phyloP scores from a whole-genome alignment of 2,329 filamentous ascomycete species.

The Ophiostoma fasciatum region DNA sequence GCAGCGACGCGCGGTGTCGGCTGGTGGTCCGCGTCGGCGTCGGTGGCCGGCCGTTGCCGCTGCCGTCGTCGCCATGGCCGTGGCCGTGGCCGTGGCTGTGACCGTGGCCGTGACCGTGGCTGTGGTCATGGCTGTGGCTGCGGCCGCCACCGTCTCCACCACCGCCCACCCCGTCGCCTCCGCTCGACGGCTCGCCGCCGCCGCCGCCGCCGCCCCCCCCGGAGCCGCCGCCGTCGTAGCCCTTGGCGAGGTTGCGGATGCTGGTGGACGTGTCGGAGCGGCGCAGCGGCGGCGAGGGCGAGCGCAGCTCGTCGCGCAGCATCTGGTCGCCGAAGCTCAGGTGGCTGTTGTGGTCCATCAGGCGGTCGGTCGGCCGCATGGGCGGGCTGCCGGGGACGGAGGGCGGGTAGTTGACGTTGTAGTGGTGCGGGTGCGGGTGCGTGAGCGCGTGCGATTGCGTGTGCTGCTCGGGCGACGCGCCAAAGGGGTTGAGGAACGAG shows the following conservation, averaged over 20 bases:
- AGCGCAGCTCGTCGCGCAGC: conserved; percentile 47
- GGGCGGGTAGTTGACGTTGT: conserved; percentile 54
- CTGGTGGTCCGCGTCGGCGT: too few relatives aligned
- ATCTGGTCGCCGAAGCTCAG: conserved; percentile 55
- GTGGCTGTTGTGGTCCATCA: conserved; percentile 34
- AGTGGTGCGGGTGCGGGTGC: conserved; percentile 28
- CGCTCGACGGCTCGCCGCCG: neutral
- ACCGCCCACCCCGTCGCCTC: too few relatives aligned
- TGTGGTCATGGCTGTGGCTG: neutral
- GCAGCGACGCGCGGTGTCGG: too few relatives aligned
- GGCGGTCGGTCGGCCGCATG: conserved; percentile 30
- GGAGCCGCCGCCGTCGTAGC: neutral
- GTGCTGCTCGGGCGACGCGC: conserved; percentile 2
- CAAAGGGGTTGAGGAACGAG: conserved; percentile 17
- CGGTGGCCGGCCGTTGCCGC: conserved; percentile 11
- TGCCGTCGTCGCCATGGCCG: conserved; percentile 10
- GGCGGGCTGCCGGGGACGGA: conserved; percentile 49
- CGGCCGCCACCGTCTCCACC: neutral
- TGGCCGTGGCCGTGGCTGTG: too few relatives aligned
- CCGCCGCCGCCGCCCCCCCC: too few relatives aligned
- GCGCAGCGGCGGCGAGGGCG: neutral
- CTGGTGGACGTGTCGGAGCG: neutral
- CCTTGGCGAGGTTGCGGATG: neutral
- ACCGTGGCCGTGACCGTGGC: too few relatives aligned
- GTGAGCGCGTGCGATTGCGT: too few relatives aligned